Evolutionary conservation across 192 early-diverging fungal species (phyloP), one percentile per base, ranked within the genome.

Genomic region (Coemansia sp.): DNA sequence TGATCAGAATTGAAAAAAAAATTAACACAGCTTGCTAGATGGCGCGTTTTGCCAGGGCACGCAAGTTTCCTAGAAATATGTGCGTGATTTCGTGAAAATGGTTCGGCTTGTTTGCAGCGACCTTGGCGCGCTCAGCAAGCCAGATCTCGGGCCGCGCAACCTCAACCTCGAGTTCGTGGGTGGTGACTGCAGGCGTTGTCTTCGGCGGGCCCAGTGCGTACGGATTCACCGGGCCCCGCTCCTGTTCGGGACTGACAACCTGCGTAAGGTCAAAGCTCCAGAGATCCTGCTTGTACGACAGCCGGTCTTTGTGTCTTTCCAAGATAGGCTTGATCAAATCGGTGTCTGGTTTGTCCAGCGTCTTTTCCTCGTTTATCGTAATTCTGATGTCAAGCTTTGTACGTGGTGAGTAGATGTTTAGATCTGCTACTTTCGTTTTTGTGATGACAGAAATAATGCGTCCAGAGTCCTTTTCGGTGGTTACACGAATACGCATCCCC

Each of bases 221-320:
- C 23, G 70, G 72, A 56, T 72, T 84, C 58, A 64, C 62, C 25
- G 73, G 71, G 26, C 66, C 71, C 13, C 49, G 35, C 57, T 76
- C 67, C 39, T 69, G 77, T 49, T 68, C 79, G 51, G 76, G 81
- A 74, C 63, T 86, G 43, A 74, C 48, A 6, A 95, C 93, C 74
- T 95, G 92, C 0, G 95, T 97, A 31, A 97, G 79, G 67, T 97
- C 95, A 57, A 97, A 85, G 64, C 87, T 86, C 62, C 93, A 86
- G n/a, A 87, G 80, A 57, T 92, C 87, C 79, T 92, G 92, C 26
- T 84, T 81, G 68, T 97, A 97, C 7, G 90, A 92, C 61, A 97
- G 63, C 28, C 95, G 85, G 66, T 97, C 92, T 73, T 97, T 97
- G 61, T 91, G 84, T 12, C 95, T 88, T 71, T 89, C 85, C 72